phyloP scores from a whole-genome alignment of 805 yeast species.

The Yarrowia sp. region DNA sequence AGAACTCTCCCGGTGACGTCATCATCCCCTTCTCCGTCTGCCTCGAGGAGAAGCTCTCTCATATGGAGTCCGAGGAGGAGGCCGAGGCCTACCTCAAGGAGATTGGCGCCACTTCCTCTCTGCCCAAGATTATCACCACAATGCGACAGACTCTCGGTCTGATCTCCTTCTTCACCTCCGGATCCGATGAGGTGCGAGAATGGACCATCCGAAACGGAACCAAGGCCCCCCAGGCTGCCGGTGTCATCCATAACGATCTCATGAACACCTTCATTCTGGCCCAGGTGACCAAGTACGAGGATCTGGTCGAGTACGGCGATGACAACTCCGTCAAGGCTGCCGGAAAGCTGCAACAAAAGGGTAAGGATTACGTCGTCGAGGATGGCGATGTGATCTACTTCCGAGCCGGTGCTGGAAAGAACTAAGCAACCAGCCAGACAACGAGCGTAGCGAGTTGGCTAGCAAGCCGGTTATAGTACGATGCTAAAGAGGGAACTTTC shows the following conservation, averaged over 20 bases:
- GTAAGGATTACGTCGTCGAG: constrained; percentile 93
- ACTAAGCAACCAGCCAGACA: constrained; percentile 47
- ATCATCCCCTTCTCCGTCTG: constrained; percentile 93
- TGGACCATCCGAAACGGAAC: constrained; percentile 95
- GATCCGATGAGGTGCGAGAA: constrained; percentile 95
- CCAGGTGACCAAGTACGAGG: constrained; percentile 85
- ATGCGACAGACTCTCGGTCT: constrained; percentile 88
- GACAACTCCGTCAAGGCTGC: constrained; percentile 83
- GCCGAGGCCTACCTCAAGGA: constrained; percentile 76
- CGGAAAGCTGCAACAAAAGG: constrained; percentile 89
- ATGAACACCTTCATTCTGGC: constrained; percentile 95
- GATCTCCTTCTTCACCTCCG: constrained; percentile 94
- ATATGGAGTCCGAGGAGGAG: constrained; percentile 84
- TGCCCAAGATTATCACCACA: constrained; percentile 82
- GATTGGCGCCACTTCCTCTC: constrained; percentile 75
- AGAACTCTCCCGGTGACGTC: constrained; percentile 84
- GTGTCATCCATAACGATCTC: constrained; percentile 94
- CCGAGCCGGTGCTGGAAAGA: constrained; percentile 94
- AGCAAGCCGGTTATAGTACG: too few relatives aligned
- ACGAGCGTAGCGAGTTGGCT: too few relatives aligned
- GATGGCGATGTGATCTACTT: constrained; percentile 93
- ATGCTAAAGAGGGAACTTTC: too few relatives aligned
- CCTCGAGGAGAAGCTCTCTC: constrained; percentile 89
- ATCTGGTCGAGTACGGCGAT: constrained; percentile 75
- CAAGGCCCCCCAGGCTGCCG: constrained; percentile 98